A percentile compares a stretch with the other conserved stretches of the same genome.
Conservation (phyloP, 179 eudicot species). For the Heliamphora pulchella region DNA sequence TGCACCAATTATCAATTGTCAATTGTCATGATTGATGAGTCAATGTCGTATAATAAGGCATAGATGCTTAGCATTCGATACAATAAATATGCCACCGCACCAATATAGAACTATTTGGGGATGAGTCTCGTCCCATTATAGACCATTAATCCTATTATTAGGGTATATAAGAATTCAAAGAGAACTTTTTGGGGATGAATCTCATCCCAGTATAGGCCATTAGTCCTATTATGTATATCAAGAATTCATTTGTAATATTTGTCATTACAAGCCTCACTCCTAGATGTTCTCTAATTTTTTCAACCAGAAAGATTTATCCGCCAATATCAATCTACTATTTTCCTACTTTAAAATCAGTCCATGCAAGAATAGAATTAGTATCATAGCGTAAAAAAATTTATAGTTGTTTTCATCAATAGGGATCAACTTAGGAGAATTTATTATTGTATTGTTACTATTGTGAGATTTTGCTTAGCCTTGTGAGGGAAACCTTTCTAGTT, state of each 20-base stretch:
- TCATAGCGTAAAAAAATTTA: background rate
- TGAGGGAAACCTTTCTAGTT: background rate
- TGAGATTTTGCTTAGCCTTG: background rate
- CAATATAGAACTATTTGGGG: background rate
- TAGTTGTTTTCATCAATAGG: background rate
- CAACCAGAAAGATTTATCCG: background rate
- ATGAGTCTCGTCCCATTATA: background rate
- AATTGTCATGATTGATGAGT: background rate
- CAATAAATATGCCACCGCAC: background rate
- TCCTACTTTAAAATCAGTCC: background rate
- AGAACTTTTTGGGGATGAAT: background rate
- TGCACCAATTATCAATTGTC: background rate
- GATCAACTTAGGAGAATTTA: background rate
- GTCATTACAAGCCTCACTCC: conserved; percentile 3
- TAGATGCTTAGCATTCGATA: background rate
- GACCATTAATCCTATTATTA: background rate
- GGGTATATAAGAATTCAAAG: background rate
- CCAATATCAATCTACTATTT: background rate
- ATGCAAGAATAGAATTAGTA: background rate
- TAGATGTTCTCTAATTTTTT: background rate
- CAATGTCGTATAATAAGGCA: background rate
- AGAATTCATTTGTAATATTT: background rate
- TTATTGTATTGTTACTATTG: background rate
- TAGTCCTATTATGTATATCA: background rate
- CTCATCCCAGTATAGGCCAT: background rate